Evolutionary conservation across 768 basidiomycete genomes (phyloP).

Genomic region (Auricularia sp.): DNA sequence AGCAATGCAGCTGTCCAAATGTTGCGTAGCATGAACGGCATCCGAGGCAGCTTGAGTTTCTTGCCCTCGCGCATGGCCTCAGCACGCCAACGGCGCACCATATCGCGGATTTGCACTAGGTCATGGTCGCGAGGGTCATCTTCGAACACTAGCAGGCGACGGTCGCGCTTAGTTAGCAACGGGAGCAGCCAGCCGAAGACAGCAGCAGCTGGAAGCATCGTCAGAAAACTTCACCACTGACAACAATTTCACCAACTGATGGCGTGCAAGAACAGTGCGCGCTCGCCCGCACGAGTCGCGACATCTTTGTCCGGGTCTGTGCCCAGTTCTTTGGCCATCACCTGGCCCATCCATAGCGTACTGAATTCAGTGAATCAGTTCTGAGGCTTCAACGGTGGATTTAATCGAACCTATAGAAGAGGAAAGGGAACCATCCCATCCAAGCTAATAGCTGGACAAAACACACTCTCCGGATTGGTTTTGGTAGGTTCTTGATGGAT

Average conservation of each 20-base stretch:
- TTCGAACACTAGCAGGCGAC: constrained; percentile 62
- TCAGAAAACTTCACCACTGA: no score
- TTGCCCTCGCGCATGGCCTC: constrained; percentile 71
- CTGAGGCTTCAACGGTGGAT: not conserved
- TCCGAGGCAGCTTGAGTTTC: constrained; percentile 69
- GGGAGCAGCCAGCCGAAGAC: constrained; percentile 74
- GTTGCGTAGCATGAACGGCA: constrained; percentile 86
- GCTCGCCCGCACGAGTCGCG: constrained; percentile 74
- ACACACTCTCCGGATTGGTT: constrained; percentile 80
- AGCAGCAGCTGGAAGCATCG: constrained; percentile 58
- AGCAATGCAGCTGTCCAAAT: constrained; percentile 87
- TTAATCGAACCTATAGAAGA: constrained; percentile 74
- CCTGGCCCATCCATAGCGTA: constrained; percentile 88
- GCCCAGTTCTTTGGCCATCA: constrained; percentile 75
- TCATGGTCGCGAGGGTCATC: constrained; percentile 58
- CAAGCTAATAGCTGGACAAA: constrained; percentile 92
- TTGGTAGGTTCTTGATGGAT: constrained; percentile 67
- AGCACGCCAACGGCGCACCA: constrained; percentile 72
- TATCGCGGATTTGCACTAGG: constrained; percentile 53
- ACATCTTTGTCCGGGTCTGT: constrained; percentile 69
- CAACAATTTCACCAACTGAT: constrained; percentile 43
- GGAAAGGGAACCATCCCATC: constrained; percentile 97
- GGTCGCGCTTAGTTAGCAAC: constrained; percentile 70
- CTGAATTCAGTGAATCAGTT: constrained; percentile 26
- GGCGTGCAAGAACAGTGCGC: constrained; percentile 86